A percentile compares a stretch with the other conserved stretches of the same genome.
Conservation (phyloP, 2,329 filamentous ascomycete genomes). For the Xenoacremonium recifei region DNA sequence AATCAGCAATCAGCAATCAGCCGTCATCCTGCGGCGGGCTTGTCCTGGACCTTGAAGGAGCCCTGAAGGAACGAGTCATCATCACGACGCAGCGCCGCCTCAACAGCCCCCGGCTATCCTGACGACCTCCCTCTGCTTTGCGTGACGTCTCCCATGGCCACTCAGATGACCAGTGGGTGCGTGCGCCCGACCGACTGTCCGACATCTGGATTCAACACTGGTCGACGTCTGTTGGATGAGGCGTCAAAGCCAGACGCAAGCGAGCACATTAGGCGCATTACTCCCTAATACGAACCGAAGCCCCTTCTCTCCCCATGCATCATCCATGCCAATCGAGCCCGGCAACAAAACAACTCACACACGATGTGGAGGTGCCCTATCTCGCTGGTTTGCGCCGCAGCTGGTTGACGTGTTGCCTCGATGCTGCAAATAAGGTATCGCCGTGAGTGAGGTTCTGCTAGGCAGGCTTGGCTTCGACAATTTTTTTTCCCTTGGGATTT, state of each 20-base stretch:
- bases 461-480: too few relatives aligned
- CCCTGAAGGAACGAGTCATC: too few relatives aligned
- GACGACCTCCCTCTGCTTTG: not conserved
- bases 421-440: not conserved
- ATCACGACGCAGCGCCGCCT: too few relatives aligned
- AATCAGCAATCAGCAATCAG: too few relatives aligned
- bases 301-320: not conserved
- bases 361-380: not conserved
- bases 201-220: not conserved
- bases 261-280: not conserved
- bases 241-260: not conserved
- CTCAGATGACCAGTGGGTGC: not conserved
- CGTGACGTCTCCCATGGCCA: not conserved
- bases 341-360: not conserved
- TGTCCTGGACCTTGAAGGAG: too few relatives aligned
- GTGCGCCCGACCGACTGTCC: not conserved
- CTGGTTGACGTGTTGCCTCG: not conserved
- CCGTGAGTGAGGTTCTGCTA: too few relatives aligned
- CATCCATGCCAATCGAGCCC: not conserved
- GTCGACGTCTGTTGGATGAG: not conserved
- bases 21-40: too few relatives aligned
- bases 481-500: too few relatives aligned
- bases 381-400: not conserved
- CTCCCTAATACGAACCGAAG: too few relatives aligned
- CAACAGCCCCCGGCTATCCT: too few relatives aligned